Evolutionary conservation across 176 grass and related monocot species (phyloP), one percentile per base, ranked within the genome.

Genomic region (Ananas comosus): DNA sequence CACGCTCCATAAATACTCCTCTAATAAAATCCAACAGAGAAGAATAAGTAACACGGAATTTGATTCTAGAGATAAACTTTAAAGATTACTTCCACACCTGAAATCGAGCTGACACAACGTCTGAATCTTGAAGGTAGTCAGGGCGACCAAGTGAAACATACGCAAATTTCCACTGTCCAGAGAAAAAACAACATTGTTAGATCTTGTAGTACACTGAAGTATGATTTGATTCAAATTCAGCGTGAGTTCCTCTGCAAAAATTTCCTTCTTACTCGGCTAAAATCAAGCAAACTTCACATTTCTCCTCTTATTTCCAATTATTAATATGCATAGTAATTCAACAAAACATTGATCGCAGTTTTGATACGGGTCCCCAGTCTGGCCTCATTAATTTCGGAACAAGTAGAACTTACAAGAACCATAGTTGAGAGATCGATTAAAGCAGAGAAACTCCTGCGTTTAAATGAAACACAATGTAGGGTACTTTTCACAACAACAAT

Each of bases 1-100:
- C 94, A 99, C 54, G 94, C 89, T 77, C 94, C 94, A 88, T 99
- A 99, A 76, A 99, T 81, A 74, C 90, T 90, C 64, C 94, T 86
- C 94, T 99, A 70, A 87, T 48, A 72, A 70, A 68, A 59, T 61
- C 50, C 79, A 59, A 76, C 51, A 25, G 42, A 59, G 21, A n/a
- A 49, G 76, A 56, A 14, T 13, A 50, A 1, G 22, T 50, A 9
- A 24, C 1, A 79, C 24, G 63, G 47, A 29, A 58, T 67, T 8
- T 70, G 74, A 14, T 68, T 67, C 49, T 61, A 71, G 54, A 1
- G 8, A 57, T 51, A 88, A 73, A 33, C 3, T 68, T 68, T 18
- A 42, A 67, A 72, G n/a, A 16, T 54, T 74, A 73, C 64, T 13
- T 68, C 51, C 53, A 16, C 81, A 99, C 87, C 94, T 99, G 94